Base-by-base conservation (phyloP, 768 basidiomycete species). In the Amanita polypyramis region DNA sequence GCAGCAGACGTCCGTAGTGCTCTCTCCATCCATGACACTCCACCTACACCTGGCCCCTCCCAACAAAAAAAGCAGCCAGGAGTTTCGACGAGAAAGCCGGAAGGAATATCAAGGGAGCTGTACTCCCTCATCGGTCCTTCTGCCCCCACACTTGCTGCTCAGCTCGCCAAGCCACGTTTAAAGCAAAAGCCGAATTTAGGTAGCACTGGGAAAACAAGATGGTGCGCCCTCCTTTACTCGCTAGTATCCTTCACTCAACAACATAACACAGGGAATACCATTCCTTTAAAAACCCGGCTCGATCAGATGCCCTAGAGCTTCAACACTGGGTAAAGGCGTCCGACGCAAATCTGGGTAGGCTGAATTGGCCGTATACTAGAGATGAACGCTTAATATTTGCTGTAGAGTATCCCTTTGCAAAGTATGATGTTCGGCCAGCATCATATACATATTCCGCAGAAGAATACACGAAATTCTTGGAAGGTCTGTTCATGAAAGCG, bases 91-190 rank as follows among this genome's bases (percentile, higher is more conserved):
- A 75, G 76, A 58, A 90, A 87, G 64, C 88, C 88, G 3, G 89
- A 92, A 15, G 94, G 95, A 15, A 93, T 97, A 51, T 85, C 92
- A 0, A 74, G 93, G 55, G 94, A 97, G 63, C 74, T 99, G 2
- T 97, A 87, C 66, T 82, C 87, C 1, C 79, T 99, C 51, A 97
- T 99, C 54, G 95, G 95, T n/a, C 82, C 90, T 51, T 86, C 89
- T 41, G 85, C 86, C 9, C 93, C 95, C 0, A 81, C 85, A 2
- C 74, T 98, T 42, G 84, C 82, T 0, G 77, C 86, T 29, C 82
- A 87, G 55, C 74, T 83, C 50, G 74, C 83, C 21, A 87, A 89
- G 60, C 87, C 89, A 30, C 79, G 82, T 47, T 75, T 94, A 49
- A 93, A 93, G 60, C 85, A 91, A 64, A 85, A 89, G 54, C 89